A percentile compares a stretch with the other conserved stretches of the same genome.
Evolutionary conservation across 148 eudicot genomes (phyloP).

Genomic region (Gaultheria prostrata): DNA sequence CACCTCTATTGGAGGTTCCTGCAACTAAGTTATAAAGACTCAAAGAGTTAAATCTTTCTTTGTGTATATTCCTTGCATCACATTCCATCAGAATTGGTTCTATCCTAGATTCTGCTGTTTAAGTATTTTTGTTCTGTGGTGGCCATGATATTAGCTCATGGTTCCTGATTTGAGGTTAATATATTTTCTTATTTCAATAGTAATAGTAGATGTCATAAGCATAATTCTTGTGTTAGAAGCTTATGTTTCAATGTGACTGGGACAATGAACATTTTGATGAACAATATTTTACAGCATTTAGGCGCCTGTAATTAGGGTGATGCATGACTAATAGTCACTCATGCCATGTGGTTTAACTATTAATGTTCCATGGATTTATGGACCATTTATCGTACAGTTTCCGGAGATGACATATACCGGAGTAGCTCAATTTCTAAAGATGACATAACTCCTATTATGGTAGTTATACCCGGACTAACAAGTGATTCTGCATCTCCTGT

Average conservation of each 20-base stretch:
- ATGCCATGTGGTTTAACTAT: neutral
- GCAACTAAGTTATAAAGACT: neutral
- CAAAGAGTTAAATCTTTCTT: neutral
- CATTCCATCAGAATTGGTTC: neutral
- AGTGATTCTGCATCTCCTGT: slow-evolving; percentile 92
- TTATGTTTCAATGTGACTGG: neutral
- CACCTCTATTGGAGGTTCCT: no score
- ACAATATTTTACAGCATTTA: neutral
- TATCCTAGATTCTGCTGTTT: neutral
- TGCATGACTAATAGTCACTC: neutral
- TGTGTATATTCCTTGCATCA: neutral
- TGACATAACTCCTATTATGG: slow-evolving; percentile 68
- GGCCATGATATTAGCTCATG: neutral
- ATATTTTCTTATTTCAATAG: neutral
- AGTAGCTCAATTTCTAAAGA: slow-evolving; percentile 44
- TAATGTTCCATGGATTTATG: neutral
- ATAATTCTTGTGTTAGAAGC: neutral
- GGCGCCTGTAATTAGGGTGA: neutral
- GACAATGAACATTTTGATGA: neutral
- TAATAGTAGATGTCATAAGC: neutral
- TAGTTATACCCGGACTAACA: slow-evolving; percentile 83
- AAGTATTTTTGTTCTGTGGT: neutral
- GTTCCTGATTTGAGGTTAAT: neutral
- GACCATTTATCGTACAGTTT: slow-evolving; percentile 42
- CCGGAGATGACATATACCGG: slow-evolving; percentile 23